Percentiles rank a stretch among this genome's conserved stretches.
Conservation (phyloP, 1,284 basidiomycete genomes). For the Termitomyces sp. region DNA sequence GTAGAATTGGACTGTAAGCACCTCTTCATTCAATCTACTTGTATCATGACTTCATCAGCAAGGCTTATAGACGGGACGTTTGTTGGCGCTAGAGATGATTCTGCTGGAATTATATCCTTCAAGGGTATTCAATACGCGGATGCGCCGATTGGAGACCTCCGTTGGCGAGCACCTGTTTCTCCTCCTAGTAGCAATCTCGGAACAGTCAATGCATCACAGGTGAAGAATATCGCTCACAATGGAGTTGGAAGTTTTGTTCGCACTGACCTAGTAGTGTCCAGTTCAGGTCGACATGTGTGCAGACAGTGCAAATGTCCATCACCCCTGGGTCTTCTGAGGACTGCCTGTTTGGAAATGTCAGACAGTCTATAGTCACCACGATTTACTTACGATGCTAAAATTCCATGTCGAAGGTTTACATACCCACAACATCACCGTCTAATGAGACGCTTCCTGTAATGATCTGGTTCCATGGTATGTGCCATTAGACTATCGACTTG, state of each 20-base stretch:
- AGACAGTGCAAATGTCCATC: conserved; percentile 23
- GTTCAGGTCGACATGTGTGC: conserved; percentile 30
- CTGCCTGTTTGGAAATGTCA: conserved; percentile 38
- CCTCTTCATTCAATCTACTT: not conserved
- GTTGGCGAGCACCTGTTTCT: conserved; percentile 34
- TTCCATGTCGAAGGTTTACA: conserved; percentile 23
- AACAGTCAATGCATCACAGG: conserved; percentile 23
- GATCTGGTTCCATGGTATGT: conserved; percentile 32
- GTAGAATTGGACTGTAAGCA: conserved; percentile 1
- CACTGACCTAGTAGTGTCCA: conserved; percentile 9
- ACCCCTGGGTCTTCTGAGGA: conserved; percentile 31
- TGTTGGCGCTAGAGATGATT: conserved; percentile 24
- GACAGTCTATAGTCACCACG: not conserved
- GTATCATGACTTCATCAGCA: not conserved
- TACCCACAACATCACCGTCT: conserved; percentile 23
- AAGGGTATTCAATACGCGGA: conserved; percentile 35
- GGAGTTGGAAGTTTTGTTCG: not conserved
- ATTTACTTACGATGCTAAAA: not conserved
- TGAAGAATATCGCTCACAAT: conserved; percentile 9
- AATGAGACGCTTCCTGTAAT: conserved; percentile 27
- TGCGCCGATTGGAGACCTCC: conserved; percentile 30
- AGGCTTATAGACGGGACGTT: conserved; percentile 29
- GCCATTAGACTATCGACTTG: not conserved
- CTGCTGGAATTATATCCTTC: conserved; percentile 29
- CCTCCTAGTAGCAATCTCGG: conserved; percentile 30